Base-by-base conservation (phyloP, 2,329 filamentous ascomycete species). In the Fusarium denticulatum region DNA sequence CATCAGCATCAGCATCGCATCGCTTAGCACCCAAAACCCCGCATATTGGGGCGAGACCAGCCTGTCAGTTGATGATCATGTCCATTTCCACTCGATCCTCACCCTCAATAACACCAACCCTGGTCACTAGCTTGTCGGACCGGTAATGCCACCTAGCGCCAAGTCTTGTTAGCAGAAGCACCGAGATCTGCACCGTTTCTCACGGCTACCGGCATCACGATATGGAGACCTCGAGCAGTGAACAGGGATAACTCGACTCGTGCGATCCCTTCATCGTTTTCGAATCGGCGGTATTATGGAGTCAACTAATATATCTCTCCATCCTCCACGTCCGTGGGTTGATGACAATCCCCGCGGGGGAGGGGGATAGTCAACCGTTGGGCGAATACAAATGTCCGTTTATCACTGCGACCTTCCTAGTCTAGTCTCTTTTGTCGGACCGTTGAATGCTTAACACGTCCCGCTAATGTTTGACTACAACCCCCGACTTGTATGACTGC, bases 161-260 rank as follows among this genome's bases (percentile, higher is more conserved):
- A 36, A 57, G 43, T 49, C 67, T 71, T 50, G 37, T 56, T 46
- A 6, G 10, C 24, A 57, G 55, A 61, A 56, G 22, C 61, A 62
- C 68, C 67, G 68, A 71, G 57, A 57, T 43, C 67, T 52, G 49
- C 67, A 62, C 67, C 67, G 61, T 71, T 70, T 49, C n/a, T 34
- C 32, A 63, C 67, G 61, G 69, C 28, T 71, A 56, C 64, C 67
- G 67, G 67, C 67, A 71, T 67, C n/a, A 30, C 50, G 12, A 26
- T 43, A 39, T 36, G 30, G 26, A 47, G 36, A 34, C 30, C 32
- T 40, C n/a, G 12, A 13, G n/a, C 22, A 42, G 11, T 37, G 28
- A 14, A 13, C 42, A 55, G 28, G 64, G 65, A 55, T 68, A 37
- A 42, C 24, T 40, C 24, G n/a, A 32, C 26, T 60, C 42, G 22